Base-by-base conservation (phyloP, 1,139 yeast species). In the Yamadazyma trypodendri region DNA sequence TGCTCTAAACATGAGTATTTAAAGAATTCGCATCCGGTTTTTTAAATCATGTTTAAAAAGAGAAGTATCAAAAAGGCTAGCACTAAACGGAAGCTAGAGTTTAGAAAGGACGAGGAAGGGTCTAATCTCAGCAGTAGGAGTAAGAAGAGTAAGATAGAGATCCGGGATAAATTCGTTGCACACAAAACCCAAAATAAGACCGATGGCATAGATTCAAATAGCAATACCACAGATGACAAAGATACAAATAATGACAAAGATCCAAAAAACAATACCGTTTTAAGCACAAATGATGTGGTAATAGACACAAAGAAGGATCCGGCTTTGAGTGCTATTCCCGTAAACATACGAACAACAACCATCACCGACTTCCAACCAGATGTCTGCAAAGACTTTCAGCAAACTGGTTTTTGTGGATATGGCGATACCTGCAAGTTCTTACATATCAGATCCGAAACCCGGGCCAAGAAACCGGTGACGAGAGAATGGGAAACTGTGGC, bases 401-500 rank as follows among this genome's bases (percentile, higher is more conserved):
- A 84, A 50, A 90, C 95, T 0, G 98, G 98, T 0, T 90, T 81
- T 55, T 94, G 98, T 69, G 97, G 97, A 5, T 94, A 84, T 56
- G 99, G 99, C 7, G 98, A 94, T 53, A 84, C 95, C n/a, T 94
- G 99, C 65, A 94, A 92, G 63, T 94, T 94, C 58, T 60, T 92
- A 22, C 98, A 94, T 56, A 77, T 86, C 10, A 65, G 98, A 56
- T 96, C 87, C 48, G 96, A 89, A 56, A 85, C 84, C 61, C 79
- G 76, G 45, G 82, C 82, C 28, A 85, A 83, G 16, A 81, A 83
- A 76, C 81, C 84, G 42, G 59, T 81, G 1, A 76, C 72, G 15
- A 74, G 72, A 44, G 96, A 87, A 32, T 88, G 96, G 96, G 83
- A 85, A 48, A 51, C 49, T 3, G 66, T 55, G 24, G 41, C 37